Percentiles rank a stretch among this genome's conserved stretches.
These are phyloP conservation scores for Quercus aquifolioides DNA, from an alignment of 306 rosid species.

Conservation along the genomic window DNA sequence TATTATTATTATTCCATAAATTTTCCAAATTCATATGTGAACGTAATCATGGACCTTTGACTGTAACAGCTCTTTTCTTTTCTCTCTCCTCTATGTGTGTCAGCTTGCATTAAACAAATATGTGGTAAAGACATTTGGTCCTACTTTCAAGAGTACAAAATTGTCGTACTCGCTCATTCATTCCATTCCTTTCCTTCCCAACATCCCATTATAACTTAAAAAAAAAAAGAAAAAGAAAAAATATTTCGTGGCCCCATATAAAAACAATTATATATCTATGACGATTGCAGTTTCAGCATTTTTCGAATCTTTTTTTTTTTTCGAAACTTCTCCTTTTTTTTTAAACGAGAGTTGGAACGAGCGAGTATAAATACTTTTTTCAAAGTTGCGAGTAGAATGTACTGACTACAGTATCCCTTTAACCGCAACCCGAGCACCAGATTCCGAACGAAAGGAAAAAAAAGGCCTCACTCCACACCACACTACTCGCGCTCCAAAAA, in stretches of 20 bases:
- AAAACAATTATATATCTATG: neutral
- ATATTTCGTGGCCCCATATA: neutral
- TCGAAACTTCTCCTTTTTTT: neutral
- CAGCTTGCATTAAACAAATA: too few species aligned
- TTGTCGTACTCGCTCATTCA: neutral
- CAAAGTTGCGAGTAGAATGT: neutral
- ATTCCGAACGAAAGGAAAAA: neutral
- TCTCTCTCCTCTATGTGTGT: too few species aligned
- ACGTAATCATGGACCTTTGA: too few species aligned
- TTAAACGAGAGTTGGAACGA: too few species aligned
- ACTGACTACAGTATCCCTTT: neutral
- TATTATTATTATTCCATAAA: too few species aligned
- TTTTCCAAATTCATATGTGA: too few species aligned
- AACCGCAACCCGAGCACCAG: neutral
- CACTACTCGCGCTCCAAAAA: neutral
- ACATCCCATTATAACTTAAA: neutral
- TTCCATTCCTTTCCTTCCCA: neutral
- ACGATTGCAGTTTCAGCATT: neutral
- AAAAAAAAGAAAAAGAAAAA: too few species aligned
- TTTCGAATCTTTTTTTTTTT: neutral
- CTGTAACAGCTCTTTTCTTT: too few species aligned
- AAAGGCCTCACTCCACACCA: neutral
- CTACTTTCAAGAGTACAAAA: neutral
- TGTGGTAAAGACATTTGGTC: too few species aligned
- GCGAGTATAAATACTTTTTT: neutral